phyloP scores from a whole-genome alignment of 805 yeast species.

The Lipomyces kockii region DNA sequence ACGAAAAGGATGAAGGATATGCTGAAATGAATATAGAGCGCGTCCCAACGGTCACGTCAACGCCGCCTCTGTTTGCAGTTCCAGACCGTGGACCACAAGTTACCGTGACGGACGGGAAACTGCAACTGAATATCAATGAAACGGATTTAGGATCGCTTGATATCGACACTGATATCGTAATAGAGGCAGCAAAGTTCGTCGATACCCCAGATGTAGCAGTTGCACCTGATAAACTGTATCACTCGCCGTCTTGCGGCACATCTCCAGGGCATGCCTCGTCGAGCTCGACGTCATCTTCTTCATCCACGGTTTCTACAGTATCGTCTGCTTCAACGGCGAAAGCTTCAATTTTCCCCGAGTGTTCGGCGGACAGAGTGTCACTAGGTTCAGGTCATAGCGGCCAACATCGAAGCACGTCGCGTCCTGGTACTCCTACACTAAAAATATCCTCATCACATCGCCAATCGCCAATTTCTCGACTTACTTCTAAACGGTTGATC shows the following conservation, averaged over 20 bases:
- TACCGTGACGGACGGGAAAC: constrained; percentile 20
- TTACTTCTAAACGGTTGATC: constrained; percentile 2
- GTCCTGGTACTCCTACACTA: background rate
- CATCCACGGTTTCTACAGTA: constrained; percentile 7
- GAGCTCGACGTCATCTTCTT: constrained; percentile 18
- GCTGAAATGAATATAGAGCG: background rate
- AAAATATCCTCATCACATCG: background rate
- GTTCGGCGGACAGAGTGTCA: background rate
- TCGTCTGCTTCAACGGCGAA: background rate
- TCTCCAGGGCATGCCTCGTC: constrained; percentile 15
- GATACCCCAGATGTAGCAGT: background rate
- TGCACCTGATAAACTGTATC: background rate
- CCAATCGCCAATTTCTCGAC: constrained; percentile 5
- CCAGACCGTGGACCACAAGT: constrained; percentile 14
- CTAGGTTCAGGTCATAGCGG: background rate
- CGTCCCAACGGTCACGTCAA: background rate
- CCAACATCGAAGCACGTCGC: background rate
- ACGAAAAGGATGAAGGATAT: background rate
- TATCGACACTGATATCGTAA: constrained; percentile 7
- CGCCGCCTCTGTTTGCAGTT: background rate
- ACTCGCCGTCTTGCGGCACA: background rate
- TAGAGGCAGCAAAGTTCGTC: background rate
- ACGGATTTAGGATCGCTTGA: constrained; percentile 5
- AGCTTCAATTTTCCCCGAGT: background rate
- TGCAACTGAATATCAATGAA: constrained; percentile 21